Evolutionary conservation across 2,329 filamentous ascomycete genomes (phyloP), one percentile per base, ranked within the genome.

Genomic region (Lecanicillium sp.): DNA sequence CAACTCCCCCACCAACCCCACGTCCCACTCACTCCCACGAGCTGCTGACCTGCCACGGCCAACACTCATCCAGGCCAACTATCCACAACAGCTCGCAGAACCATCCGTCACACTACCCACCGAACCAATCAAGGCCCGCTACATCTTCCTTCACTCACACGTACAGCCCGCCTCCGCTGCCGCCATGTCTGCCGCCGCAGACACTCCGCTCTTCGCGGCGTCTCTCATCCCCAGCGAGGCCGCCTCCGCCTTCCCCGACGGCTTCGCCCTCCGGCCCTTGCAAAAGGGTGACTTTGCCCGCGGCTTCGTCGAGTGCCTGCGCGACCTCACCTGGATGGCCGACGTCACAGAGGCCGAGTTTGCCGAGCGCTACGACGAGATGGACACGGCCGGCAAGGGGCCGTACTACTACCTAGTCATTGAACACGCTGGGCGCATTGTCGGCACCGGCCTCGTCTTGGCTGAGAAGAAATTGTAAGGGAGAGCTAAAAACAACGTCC

Each of bases 321-420:
- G 81, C 23, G 86, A 89, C 14, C 72, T 93, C 49, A 91, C 87
- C 1, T 86, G 81, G 44, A 86, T 90, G 30, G 87, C 86, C 40
- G 82, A 90, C 36, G 77, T 88, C 48, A 75, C 74, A 7, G 75
- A 84, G 59, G 70, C 76, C 49, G 74, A 79, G 52, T 91, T 84
- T 73, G 74, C 80, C 57, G 69, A 79, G 59, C 77, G 84, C 30
- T 90, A 83, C 63, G 82, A 84, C 53, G 82, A 84, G 53, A 68
- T 70, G 63, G 53, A 60, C 43, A 56, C 52, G 2, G 52, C 54
- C 12, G 64, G 67, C 7, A 60, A 56, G 40, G 66, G 63, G n/a
- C 68, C 67, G 1, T 90, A 91, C 65, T 90, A 84, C 64, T 72
- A 90, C 44, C 66, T 88, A 24, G 83, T 86, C 38, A 79, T 91